Base-by-base conservation (phyloP, 345 rosid genomes). In the sweet orange (Citrus sinensis) region DNA sequence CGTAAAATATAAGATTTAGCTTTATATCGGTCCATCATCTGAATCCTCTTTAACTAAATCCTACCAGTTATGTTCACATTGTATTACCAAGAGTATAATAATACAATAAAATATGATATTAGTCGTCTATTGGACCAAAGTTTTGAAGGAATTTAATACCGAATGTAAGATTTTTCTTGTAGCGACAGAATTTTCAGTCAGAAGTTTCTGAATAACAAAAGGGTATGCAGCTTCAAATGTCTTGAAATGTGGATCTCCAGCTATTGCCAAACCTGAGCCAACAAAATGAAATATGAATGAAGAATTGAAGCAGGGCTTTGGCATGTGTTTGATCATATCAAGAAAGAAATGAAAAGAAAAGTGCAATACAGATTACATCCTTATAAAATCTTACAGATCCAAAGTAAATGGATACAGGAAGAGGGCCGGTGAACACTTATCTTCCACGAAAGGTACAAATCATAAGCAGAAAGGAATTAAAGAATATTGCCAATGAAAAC, bases 181-280 rank as follows among this genome's bases (percentile, higher is more conserved):
- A 80, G 84, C 91, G 20, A 84, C 83, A 37, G 96, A 89, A 84
- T 92, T 93, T 80, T 92, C 97, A 35, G 92, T 90, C 83, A 95
- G 92, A 73, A 95, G 92, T 78, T 95, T 92, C 82, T 83, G 88
- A 77, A 89, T 92, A 77, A 95, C 99, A 74, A 81, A 95, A 65
- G 98, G 99, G 84, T 95, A 93, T 77, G 98, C 98, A 79, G 94
- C 96, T 76, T 93, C 93, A 82, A 95, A 95, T 71, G 99, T 93
- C 90, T 90, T 93, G 61, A 95, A 95, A 80, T 77, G 87, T 78
- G 87, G 90, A 89, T 95, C 98, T 70, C 87, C 93, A 72, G 92
- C 89, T 55, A 92, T 80, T 27, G 98, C 99, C 89, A 95, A 86
- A 83, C 99, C 98, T 93, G 90, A 70, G 71, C 80, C 78, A 71